These are phyloP conservation scores for Volvariella surrecta DNA, from an alignment of 1,284 basidiomycete species.

Conservation along the genomic window DNA sequence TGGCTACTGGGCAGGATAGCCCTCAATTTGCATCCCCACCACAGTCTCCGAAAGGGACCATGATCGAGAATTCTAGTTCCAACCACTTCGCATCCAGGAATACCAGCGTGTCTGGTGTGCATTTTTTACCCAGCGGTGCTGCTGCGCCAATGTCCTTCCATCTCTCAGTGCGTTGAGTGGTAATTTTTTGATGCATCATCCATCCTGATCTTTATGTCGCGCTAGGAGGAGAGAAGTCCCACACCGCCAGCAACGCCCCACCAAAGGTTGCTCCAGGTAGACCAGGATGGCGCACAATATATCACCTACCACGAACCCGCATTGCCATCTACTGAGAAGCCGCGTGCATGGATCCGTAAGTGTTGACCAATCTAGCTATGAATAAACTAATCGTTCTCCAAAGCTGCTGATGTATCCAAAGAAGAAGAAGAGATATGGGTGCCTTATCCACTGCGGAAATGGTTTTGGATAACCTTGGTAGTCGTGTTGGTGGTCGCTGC, in stretches of 20 bases:
- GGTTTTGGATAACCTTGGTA: slow-evolving; percentile 38
- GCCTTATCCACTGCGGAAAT: slow-evolving; percentile 34
- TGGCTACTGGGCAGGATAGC: too few species aligned
- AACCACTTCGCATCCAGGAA: too few species aligned
- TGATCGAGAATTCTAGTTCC: too few species aligned
- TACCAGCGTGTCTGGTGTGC: too few species aligned
- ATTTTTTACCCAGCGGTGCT: too few species aligned
- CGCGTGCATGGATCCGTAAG: slow-evolving; percentile 2
- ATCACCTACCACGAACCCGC: slow-evolving; percentile 12
- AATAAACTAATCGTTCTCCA: background rate
- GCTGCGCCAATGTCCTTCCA: too few species aligned
- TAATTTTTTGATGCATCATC: too few species aligned
- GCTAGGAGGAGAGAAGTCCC: too few species aligned
- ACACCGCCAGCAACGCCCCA: background rate
- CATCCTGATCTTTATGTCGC: too few species aligned
- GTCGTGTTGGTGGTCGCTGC: slow-evolving; percentile 29
- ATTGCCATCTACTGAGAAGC: slow-evolving; percentile 6
- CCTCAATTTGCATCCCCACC: too few species aligned
- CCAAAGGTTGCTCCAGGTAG: background rate
- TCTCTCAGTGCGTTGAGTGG: too few species aligned
- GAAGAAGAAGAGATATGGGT: slow-evolving; percentile 23
- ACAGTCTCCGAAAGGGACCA: too few species aligned
- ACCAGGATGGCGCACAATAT: slow-evolving; percentile 14
- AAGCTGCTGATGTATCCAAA: background rate
- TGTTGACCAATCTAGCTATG: background rate